Evolutionary conservation across 1,284 basidiomycete genomes (phyloP).

Genomic region (Ceraceosorus guamensis): DNA sequence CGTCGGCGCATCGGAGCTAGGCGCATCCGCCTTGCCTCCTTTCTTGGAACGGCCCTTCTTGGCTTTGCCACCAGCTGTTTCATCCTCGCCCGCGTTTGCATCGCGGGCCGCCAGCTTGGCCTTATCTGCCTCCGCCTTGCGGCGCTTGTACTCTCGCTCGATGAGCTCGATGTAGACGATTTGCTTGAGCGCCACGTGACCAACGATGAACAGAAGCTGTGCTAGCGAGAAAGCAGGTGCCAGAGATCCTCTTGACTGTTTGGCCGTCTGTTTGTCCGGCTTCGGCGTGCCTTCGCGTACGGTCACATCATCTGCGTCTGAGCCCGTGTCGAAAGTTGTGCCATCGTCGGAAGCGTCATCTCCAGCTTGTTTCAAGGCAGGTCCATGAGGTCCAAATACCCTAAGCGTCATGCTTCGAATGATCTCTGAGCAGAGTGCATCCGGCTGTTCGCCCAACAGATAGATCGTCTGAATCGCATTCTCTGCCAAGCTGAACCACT

Average conservation of each 20-base stretch:
- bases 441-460: conserved; percentile 85
- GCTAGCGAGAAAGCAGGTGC: conserved; percentile 67
- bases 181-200: conserved; percentile 94
- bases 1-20: background rate
- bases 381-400: conserved; percentile 57
- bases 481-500: conserved; percentile 81
- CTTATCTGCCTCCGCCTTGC: conserved; percentile 78
- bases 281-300: conserved; percentile 1
- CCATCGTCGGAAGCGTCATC: background rate
- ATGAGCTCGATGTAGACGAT: conserved; percentile 93
- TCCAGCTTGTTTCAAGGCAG: background rate
- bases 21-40: conserved; percentile 55
- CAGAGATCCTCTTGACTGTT: background rate
- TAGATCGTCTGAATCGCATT: conserved; percentile 96
- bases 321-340: background rate
- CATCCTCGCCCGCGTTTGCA: background rate
- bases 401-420: conserved; percentile 71
- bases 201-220: conserved; percentile 86
- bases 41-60: conserved; percentile 25
- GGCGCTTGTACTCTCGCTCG: conserved; percentile 92
- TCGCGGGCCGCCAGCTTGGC: conserved; percentile 16
- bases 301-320: background rate
- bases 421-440: conserved; percentile 70
- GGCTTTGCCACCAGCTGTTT: conserved; percentile 5
- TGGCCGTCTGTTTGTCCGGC: too few relatives aligned